Base-by-base conservation (phyloP, 257 asterid species). In the Lavandula angustifolia region DNA sequence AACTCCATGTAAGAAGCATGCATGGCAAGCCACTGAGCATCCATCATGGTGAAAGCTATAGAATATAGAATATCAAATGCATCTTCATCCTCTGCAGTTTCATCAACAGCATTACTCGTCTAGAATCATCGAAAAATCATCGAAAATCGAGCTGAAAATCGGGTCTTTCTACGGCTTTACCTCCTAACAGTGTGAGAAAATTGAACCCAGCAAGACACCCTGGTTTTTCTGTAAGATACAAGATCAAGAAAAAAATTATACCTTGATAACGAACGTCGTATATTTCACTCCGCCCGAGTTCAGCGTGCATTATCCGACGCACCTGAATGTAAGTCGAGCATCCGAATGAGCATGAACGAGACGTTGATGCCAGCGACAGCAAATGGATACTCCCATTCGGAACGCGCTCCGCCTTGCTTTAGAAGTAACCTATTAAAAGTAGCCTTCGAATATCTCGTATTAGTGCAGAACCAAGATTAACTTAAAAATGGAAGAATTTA, bases 11-110 rank as follows among this genome's bases (percentile, higher is more conserved):
- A 92, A 3, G 99, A 92, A 71, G 99, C 99, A 48, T 68, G 88
- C 97, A 85, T 92, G 47, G 97, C 97, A 57, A 92, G 96, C 99
- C 99, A 92, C 72, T 89, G 99, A 2, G 97, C 96, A 57, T 92
- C 99, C 95, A 92, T 60, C 96, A 92, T 78, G 0, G 87, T 86
- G 59, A 92, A 92, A 2, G 99, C 82, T 73, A 92, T 68, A 68
- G 96, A 89, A 54, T 80, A 92, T 34, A 92, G 84, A 66, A 84
- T 71, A 68, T 92, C 96, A 65, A 92, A 92, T 18, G 97, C 99
- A 22, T 84, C 82, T 50, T 87, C 88, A 41, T 92, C 79, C 60
- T 87, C 98, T 92, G 89, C 91, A 83, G 50, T 59, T 56, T 54
- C 22, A 43, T 1, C 38, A 69, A 31, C 42, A 64, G 41, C 14